A percentile compares a stretch with the other conserved stretches of the same genome.
phyloP scores from a whole-genome alignment of 2,329 filamentous ascomycete species.

The Nemania serpens region DNA sequence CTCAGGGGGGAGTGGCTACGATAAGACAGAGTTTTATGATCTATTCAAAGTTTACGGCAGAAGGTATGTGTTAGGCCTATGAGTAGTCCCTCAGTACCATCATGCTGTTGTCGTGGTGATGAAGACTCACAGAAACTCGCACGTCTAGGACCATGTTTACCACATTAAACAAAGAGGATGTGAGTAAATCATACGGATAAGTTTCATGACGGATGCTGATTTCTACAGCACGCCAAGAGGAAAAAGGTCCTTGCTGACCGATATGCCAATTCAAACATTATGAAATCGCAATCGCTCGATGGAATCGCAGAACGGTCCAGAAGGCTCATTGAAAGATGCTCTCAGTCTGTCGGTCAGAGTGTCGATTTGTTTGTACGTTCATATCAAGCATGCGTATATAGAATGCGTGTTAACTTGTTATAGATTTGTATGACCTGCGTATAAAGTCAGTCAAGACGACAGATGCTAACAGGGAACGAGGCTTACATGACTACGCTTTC shows the following conservation, averaged over 20 bases:
- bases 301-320: conserved; percentile 62
- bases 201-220: conserved; percentile 10
- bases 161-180: conserved; percentile 53
- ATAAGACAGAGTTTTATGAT: conserved; percentile 68
- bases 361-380: conserved; percentile 65
- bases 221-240: conserved; percentile 61
- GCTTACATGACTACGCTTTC: conserved; percentile 69
- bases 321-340: conserved; percentile 60
- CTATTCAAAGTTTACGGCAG: conserved; percentile 62
- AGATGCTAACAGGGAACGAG: conserved; percentile 33
- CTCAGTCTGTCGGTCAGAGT: conserved; percentile 48
- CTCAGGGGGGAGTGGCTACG: conserved; percentile 64
- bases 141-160: conserved; percentile 62
- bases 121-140: conserved; percentile 7
- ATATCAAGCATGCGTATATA: neutral
- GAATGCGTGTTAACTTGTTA: conserved; percentile 15
- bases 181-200: conserved; percentile 4
- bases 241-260: conserved; percentile 68
- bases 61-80: conserved; percentile 46
- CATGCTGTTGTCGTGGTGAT: neutral
- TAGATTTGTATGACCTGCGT: conserved; percentile 34
- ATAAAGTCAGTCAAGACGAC: neutral
- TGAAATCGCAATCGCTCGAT: conserved; percentile 57
- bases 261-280: conserved; percentile 71
- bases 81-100: neutral